Evolutionary conservation across 148 eudicot species (phyloP).

Genomic region (Nepenthes gracilis): DNA sequence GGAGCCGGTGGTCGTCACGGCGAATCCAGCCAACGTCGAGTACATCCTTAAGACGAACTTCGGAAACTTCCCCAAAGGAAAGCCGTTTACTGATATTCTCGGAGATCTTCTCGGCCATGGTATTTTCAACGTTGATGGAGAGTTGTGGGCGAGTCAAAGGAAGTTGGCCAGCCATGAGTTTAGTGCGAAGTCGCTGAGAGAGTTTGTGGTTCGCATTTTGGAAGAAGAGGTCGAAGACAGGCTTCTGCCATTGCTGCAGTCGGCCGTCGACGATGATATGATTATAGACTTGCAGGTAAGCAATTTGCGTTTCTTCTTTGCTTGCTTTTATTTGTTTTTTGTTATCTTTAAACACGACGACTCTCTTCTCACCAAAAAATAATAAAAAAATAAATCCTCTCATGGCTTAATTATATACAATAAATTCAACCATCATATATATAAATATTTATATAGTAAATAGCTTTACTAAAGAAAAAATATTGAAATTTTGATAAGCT

Average conservation of each 20-base stretch:
- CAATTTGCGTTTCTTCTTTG: not conserved
- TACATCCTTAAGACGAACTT: slow-evolving; percentile 63
- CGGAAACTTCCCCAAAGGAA: slow-evolving; percentile 52
- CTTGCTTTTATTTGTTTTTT: not conserved
- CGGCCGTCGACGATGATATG: slow-evolving; percentile 15
- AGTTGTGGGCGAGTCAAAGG: slow-evolving; percentile 54
- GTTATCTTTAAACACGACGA: not conserved
- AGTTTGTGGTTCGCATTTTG: slow-evolving; percentile 39
- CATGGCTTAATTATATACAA: no score
- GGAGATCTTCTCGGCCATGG: slow-evolving; percentile 65
- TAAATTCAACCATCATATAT: no score
- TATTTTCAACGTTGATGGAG: slow-evolving; percentile 74
- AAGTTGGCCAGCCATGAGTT: slow-evolving; percentile 80
- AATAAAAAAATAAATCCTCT: no score
- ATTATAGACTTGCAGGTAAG: slow-evolving; percentile 59
- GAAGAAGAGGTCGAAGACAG: slow-evolving; percentile 43
- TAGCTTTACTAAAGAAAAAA: no score
- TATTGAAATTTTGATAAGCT: no score
- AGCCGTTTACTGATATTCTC: slow-evolving; percentile 40
- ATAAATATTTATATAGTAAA: no score
- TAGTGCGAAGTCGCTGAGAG: slow-evolving; percentile 42
- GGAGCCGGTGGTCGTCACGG: slow-evolving; percentile 33
- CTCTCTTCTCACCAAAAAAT: no score
- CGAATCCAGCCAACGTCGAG: slow-evolving; percentile 64
- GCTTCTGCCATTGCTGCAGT: slow-evolving; percentile 47